Conservation (phyloP, 2,329 filamentous ascomycete genomes). For the Coniella vitis region DNA sequence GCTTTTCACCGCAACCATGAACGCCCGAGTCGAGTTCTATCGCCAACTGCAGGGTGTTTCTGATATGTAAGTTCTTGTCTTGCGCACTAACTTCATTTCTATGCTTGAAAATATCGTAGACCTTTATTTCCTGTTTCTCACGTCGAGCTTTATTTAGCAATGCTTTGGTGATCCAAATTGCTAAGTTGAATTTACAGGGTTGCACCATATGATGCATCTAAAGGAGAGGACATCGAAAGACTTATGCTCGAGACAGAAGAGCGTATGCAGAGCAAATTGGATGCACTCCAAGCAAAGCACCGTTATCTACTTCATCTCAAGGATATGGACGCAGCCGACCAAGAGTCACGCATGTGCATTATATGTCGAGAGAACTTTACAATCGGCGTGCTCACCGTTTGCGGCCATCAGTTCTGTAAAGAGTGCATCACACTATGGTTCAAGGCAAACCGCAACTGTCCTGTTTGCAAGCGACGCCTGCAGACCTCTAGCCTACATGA, state of each 20-base stretch:
- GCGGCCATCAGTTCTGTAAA: conserved; percentile 88
- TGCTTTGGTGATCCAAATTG: background rate
- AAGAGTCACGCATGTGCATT: conserved; percentile 66
- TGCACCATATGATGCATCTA: conserved; percentile 60
- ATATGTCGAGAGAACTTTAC: conserved; percentile 78
- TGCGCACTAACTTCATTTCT: too few species aligned
- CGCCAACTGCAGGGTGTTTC: conserved; percentile 86
- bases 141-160: too few species aligned
- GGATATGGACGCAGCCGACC: conserved; percentile 52
- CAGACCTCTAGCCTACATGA: conserved; percentile 66
- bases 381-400: conserved; percentile 75
- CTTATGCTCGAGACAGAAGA: conserved; percentile 39
- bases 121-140: too few species aligned
- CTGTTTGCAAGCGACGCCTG: conserved; percentile 71
- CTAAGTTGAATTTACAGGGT: conserved; percentile 45
- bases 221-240: conserved; percentile 44
- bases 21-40: conserved; percentile 82
- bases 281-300: conserved; percentile 61
- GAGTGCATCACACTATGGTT: conserved; percentile 81
- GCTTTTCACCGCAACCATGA: conserved; percentile 71
- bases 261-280: conserved; percentile 49
- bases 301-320: conserved; percentile 59
- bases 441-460: conserved; percentile 66
- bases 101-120: too few species aligned
- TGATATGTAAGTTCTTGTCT: conserved; percentile 37